These are phyloP conservation scores for Phytophthora pinifolia DNA, from an alignment of 352 stramenopile species.

Conservation along the genomic window DNA sequence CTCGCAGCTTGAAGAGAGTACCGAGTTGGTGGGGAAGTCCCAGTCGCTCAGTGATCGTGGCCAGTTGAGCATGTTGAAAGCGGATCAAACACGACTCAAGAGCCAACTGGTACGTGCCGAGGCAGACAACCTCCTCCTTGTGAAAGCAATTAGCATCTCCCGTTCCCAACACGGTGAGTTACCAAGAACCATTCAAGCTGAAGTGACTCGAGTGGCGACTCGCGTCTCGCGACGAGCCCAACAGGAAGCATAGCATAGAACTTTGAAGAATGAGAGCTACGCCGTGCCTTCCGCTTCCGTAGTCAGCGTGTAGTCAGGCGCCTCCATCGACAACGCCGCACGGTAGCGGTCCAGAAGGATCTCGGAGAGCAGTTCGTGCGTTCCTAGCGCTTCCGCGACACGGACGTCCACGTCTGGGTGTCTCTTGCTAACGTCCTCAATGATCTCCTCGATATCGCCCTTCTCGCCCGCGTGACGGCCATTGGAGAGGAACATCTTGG, in stretches of 20 bases:
- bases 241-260: slow-evolving; percentile 19
- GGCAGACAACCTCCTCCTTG: slow-evolving; percentile 60
- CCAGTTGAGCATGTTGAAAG: slow-evolving; percentile 40
- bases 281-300: slow-evolving; percentile 13
- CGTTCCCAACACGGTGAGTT: slow-evolving; percentile 54
- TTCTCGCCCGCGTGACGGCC: slow-evolving; percentile 71
- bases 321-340: slow-evolving; percentile 25
- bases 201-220: slow-evolving; percentile 58
- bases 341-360: slow-evolving; percentile 71
- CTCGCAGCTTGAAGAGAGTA: slow-evolving; percentile 1
- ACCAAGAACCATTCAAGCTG: slow-evolving; percentile 45
- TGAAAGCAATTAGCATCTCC: slow-evolving; percentile 63
- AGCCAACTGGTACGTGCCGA: slow-evolving; percentile 66
- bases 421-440: slow-evolving; percentile 40
- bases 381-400: slow-evolving; percentile 65
- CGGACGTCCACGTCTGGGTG: slow-evolving; percentile 54
- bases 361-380: slow-evolving; percentile 60
- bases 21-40: slow-evolving; percentile 1
- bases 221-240: slow-evolving; percentile 34
- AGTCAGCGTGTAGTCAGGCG: slow-evolving; percentile 28
- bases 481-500: slow-evolving; percentile 78
- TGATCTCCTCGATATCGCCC: slow-evolving; percentile 79
- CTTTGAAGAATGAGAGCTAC: neutral
- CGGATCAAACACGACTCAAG: slow-evolving; percentile 50
- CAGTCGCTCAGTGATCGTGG: slow-evolving; percentile 21